phyloP scores from a whole-genome alignment of 2,329 filamentous ascomycete species.

The Ustulina deusta region DNA sequence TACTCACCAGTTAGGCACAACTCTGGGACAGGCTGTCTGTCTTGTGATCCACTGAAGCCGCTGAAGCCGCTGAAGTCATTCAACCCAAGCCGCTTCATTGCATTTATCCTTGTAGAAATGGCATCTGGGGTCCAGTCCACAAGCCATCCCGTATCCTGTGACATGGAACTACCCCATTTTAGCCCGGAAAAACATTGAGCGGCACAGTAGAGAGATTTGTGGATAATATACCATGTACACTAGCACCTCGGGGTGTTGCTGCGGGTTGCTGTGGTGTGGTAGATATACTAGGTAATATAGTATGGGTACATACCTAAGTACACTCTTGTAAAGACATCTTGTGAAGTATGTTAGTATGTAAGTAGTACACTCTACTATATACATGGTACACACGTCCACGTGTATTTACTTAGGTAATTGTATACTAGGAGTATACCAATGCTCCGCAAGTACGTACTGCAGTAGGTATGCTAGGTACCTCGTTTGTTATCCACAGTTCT shows the following conservation, averaged over 20 bases:
- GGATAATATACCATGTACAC: conserved; percentile 29
- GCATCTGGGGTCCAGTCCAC: conserved; percentile 11
- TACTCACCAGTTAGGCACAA: background rate
- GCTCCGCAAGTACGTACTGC: too few species aligned
- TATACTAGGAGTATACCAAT: too few species aligned
- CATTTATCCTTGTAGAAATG: conserved; percentile 18
- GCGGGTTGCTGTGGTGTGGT: too few species aligned
- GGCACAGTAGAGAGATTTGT: conserved; percentile 35
- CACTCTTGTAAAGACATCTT: too few species aligned
- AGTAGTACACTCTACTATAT: background rate
- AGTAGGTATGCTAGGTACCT: too few species aligned
- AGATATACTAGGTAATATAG: too few species aligned
- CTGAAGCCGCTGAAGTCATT: conserved; percentile 23
- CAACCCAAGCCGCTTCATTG: too few species aligned
- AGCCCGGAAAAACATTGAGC: conserved; percentile 22
- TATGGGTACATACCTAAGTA: too few species aligned
- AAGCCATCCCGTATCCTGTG: conserved; percentile 14
- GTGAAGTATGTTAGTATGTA: too few species aligned
- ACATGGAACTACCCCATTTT: conserved; percentile 26
- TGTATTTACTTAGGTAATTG: conserved; percentile 1
- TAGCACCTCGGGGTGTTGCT: too few species aligned
- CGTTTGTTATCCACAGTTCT: conserved; percentile 17
- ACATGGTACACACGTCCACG: background rate
- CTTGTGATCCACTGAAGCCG: conserved; percentile 21
- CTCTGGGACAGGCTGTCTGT: conserved; percentile 1